Conservation (phyloP, 352 stramenopile species). For the Globisporangium okanoganense region DNA sequence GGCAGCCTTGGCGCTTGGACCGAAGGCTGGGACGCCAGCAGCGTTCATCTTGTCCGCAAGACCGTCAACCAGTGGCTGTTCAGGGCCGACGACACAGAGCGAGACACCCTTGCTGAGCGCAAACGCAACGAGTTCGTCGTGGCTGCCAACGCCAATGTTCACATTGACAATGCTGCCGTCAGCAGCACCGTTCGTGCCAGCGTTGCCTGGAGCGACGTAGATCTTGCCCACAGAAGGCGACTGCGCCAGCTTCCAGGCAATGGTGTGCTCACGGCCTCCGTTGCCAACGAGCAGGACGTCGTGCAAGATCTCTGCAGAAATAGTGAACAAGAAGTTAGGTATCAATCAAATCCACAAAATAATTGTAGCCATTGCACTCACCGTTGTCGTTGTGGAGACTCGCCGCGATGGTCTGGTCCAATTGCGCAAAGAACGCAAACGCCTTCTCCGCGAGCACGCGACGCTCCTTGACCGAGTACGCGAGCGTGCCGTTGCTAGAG, state of each 20-base stretch:
- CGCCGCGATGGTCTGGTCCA: constrained; percentile 64
- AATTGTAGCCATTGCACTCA: constrained; percentile 10
- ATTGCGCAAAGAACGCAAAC: constrained; percentile 67
- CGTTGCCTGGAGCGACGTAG: constrained; percentile 91
- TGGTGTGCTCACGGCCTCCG: constrained; percentile 93
- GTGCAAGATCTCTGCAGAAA: constrained; percentile 44
- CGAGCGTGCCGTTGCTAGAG: constrained; percentile 56
- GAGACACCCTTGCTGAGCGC: constrained; percentile 87
- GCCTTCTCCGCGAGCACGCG: constrained; percentile 73
- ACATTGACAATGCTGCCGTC: constrained; percentile 73
- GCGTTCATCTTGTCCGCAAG: constrained; percentile 93
- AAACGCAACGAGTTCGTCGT: constrained; percentile 77
- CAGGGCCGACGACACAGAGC: constrained; percentile 97
- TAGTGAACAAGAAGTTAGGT: neutral
- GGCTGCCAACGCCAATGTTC: constrained; percentile 47
- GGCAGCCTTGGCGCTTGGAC: constrained; percentile 92
- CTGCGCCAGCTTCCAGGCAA: constrained; percentile 91
- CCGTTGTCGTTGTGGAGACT: constrained; percentile 45
- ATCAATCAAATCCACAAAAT: no score
- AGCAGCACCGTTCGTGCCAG: constrained; percentile 60
- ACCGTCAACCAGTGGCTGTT: constrained; percentile 95
- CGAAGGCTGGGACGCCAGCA: constrained; percentile 94
- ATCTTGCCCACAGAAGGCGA: constrained; percentile 70
- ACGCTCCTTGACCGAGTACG: constrained; percentile 67
- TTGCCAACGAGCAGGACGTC: constrained; percentile 91